Conservation (phyloP, 768 basidiomycete species). For the Leucosporidium creatinivorum region DNA sequence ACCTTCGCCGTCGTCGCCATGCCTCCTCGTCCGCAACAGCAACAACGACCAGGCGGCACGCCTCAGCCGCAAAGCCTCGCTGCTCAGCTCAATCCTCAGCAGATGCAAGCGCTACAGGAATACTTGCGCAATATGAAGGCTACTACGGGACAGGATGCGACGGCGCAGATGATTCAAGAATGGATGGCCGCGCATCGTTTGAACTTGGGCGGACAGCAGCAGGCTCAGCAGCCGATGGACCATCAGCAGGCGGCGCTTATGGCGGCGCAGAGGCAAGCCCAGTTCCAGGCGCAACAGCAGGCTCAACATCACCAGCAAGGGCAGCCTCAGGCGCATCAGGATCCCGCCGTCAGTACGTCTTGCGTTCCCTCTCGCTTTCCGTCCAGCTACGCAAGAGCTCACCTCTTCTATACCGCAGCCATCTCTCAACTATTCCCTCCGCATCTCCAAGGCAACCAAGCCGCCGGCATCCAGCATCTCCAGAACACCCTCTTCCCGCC, state of each 20-base stretch:
- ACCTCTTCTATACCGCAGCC: neutral
- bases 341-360: slow-evolving; percentile 8
- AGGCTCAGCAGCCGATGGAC: neutral
- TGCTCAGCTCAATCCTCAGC: slow-evolving; percentile 18
- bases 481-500: slow-evolving; percentile 28
- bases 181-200: slow-evolving; percentile 17
- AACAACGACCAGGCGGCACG: no score
- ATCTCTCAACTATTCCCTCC: slow-evolving; percentile 23
- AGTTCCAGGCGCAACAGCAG: neutral
- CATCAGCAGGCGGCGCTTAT: neutral
- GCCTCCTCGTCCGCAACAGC: no score
- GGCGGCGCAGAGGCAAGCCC: neutral
- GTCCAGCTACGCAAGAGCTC: neutral
- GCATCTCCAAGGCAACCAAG: slow-evolving; percentile 13
- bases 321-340: slow-evolving; percentile 6
- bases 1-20: no score
- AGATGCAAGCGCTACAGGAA: slow-evolving; percentile 28
- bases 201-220: neutral
- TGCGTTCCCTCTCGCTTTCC: no score
- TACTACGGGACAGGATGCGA: slow-evolving; percentile 22
- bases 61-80: no score
- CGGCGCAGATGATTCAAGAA: slow-evolving; percentile 22
- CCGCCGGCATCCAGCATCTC: slow-evolving; percentile 19
- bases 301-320: slow-evolving; percentile 1
- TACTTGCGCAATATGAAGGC: slow-evolving; percentile 21